Evolutionary conservation across 2,329 filamentous ascomycete genomes (phyloP).

Genomic region (Xylaria sp.): DNA sequence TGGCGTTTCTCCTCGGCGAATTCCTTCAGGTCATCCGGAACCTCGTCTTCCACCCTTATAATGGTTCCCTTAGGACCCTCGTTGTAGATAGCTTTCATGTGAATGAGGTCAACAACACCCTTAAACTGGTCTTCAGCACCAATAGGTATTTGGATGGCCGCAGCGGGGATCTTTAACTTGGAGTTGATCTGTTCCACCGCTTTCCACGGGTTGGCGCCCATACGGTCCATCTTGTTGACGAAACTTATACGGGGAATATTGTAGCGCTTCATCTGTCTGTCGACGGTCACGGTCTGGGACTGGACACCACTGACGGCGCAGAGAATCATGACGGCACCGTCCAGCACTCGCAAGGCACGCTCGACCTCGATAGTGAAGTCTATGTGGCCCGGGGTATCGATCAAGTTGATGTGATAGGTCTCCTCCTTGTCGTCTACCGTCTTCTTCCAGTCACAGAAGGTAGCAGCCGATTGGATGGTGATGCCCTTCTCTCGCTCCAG

Average conservation of each 20-base stretch:
- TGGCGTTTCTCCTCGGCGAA: constrained; percentile 82
- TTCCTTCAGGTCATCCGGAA: constrained; percentile 79
- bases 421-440: constrained; percentile 82
- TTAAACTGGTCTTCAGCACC: constrained; percentile 89
- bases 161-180: constrained; percentile 91
- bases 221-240: constrained; percentile 99
- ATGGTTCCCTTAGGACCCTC: constrained; percentile 82
- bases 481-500: constrained; percentile 98
- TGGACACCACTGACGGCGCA: constrained; percentile 98
- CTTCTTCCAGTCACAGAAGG: constrained; percentile 97
- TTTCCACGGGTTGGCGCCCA: constrained; percentile 98
- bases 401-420: constrained; percentile 96
- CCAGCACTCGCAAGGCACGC: constrained; percentile 89
- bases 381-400: constrained; percentile 97
- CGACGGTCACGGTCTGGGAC: constrained; percentile 96
- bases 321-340: constrained; percentile 97
- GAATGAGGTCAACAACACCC: constrained; percentile 89
- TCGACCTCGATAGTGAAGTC: constrained; percentile 99
- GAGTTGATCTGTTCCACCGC: constrained; percentile 96
- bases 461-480: constrained; percentile 97
- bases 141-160: constrained; percentile 93
- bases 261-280: constrained; percentile 98
- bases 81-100: constrained; percentile 93
- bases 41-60: constrained; percentile 76
- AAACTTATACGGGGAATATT: constrained; percentile 95